These are phyloP conservation scores for Plasmodium gaboni DNA, from an alignment of 169 alveolate genomes.

Conservation along the genomic window DNA sequence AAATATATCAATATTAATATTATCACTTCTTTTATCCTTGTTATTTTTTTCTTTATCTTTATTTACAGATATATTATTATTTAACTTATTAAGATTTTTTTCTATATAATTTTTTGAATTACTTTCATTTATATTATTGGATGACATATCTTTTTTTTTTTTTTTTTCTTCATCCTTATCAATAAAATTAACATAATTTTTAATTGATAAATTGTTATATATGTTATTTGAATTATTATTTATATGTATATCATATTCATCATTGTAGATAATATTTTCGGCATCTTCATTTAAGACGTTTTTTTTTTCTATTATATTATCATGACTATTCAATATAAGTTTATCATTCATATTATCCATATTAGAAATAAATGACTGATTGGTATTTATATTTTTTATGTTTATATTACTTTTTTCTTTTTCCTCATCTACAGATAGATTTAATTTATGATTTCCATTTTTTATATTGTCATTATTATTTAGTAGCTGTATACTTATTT, in stretches of 20 bases:
- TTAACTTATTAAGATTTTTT: conserved; percentile 4
- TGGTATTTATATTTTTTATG: no score
- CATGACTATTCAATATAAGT: no score
- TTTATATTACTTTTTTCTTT: no score
- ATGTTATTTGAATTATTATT: not conserved
- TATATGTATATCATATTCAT: not conserved
- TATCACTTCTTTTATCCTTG: conserved; percentile 16
- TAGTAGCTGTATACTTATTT: no score
- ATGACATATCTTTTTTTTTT: not conserved
- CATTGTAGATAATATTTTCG: not conserved
- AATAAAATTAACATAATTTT: not conserved
- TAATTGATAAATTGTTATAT: not conserved
- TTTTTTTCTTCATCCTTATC: conserved; percentile 20
- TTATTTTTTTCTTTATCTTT: conserved; percentile 14
- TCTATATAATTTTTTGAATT: not conserved
- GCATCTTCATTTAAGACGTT: not conserved
- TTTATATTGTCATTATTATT: no score
- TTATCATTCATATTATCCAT: no score
- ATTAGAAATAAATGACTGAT: no score
- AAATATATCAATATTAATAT: conserved; percentile 39
- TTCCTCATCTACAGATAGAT: no score
- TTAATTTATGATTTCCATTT: no score
- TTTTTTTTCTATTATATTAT: no score
- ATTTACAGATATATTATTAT: conserved; percentile 2
- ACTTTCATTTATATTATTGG: not conserved